phyloP scores from a whole-genome alignment of 371 early-diverging fungal genomes.

The Mortierella sp. region DNA sequence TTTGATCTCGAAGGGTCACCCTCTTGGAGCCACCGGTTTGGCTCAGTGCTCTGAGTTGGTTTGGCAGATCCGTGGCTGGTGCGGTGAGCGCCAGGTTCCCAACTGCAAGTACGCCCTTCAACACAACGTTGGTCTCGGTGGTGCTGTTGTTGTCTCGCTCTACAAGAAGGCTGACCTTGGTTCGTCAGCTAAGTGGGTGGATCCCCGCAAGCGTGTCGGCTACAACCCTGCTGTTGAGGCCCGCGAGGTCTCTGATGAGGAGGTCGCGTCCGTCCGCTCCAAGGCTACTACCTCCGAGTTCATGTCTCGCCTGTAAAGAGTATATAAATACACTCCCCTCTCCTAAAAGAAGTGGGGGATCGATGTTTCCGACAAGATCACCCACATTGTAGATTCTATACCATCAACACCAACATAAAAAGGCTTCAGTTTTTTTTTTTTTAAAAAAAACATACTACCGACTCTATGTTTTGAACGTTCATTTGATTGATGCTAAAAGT shows the following conservation, averaged over 20 bases:
- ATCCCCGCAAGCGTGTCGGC: conserved; percentile 65
- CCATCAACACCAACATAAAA: no score
- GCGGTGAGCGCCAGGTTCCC: conserved; percentile 78
- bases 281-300: conserved; percentile 57
- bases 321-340: neutral
- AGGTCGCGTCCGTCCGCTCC: conserved; percentile 67
- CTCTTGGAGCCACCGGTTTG: conserved; percentile 84
- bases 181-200: conserved; percentile 62
- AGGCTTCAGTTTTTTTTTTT: neutral
- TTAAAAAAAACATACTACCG: conserved; percentile 1
- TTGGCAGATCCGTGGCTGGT: conserved; percentile 78
- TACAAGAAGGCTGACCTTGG: conserved; percentile 65
- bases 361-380: no score
- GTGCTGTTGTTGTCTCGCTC: conserved; percentile 78
- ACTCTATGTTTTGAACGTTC: no score
- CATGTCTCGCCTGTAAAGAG: conserved; percentile 53
- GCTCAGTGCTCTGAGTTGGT: conserved; percentile 78
- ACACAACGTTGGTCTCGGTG: conserved; percentile 85
- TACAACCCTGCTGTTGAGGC: conserved; percentile 83
- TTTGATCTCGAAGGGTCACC: conserved; percentile 85
- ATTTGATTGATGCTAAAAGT: neutral
- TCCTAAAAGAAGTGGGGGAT: no score
- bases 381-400: no score
- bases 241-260: conserved; percentile 65
- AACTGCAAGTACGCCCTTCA: conserved; percentile 76